phyloP scores from a whole-genome alignment of 208 protist species.

The Herpetomonas tarakana region DNA sequence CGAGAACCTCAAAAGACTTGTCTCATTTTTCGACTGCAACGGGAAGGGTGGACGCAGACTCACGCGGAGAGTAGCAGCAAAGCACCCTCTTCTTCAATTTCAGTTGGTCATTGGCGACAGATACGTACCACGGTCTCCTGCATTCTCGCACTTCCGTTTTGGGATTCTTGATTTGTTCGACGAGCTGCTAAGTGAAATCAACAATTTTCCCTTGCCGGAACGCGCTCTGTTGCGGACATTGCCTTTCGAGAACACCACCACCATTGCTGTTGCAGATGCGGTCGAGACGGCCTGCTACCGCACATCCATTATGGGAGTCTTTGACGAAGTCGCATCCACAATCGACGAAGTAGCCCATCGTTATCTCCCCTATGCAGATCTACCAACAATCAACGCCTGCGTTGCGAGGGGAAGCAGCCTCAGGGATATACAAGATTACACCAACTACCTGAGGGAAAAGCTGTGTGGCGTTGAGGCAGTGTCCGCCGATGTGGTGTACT shows the following conservation, averaged over 20 bases:
- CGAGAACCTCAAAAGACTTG: slow-evolving; percentile 45
- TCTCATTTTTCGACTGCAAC: slow-evolving; percentile 53
- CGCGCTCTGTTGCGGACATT: slow-evolving; percentile 61
- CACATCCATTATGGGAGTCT: slow-evolving; percentile 20
- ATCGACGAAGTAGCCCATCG: slow-evolving; percentile 43
- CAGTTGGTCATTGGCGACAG: slow-evolving; percentile 48
- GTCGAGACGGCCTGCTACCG: slow-evolving; percentile 40
- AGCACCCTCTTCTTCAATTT: slow-evolving; percentile 40
- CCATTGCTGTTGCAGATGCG: slow-evolving; percentile 29
- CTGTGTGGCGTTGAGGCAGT: slow-evolving; percentile 35
- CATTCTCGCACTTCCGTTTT: slow-evolving; percentile 55
- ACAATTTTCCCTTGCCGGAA: slow-evolving; percentile 56
- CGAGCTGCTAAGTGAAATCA: slow-evolving; percentile 42
- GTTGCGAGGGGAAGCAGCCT: slow-evolving; percentile 25
- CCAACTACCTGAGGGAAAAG: slow-evolving; percentile 34
- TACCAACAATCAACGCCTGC: slow-evolving; percentile 39
- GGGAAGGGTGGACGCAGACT: slow-evolving; percentile 16
- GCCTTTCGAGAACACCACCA: slow-evolving; percentile 30
- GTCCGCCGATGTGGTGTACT: slow-evolving; percentile 69
- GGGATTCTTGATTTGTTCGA: slow-evolving; percentile 67
- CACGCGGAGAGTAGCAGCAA: slow-evolving; percentile 28
- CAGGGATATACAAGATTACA: slow-evolving; percentile 29
- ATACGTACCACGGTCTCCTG: slow-evolving; percentile 52
- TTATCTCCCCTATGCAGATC: slow-evolving; percentile 45
- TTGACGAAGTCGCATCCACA: slow-evolving; percentile 31